Conservation (phyloP, 768 basidiomycete genomes). For the Leccinum longicurvipes region DNA sequence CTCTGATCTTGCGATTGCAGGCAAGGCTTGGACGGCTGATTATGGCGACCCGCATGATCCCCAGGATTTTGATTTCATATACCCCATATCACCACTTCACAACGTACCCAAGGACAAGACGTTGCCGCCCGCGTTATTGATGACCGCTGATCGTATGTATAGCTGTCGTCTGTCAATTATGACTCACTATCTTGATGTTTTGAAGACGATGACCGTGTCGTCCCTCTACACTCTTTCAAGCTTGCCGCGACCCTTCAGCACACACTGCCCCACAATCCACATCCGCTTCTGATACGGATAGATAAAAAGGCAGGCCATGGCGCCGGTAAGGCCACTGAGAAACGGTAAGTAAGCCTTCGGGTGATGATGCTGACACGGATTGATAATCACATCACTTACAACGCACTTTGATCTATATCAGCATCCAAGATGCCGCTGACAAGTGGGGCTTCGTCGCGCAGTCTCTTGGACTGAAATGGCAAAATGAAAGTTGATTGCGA, state of each 20-base stretch:
- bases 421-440: constrained; percentile 73
- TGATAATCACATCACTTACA: constrained; percentile 3
- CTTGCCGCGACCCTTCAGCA: constrained; percentile 76
- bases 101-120: constrained; percentile 61
- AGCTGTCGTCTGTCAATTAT: neutral
- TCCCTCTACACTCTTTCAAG: constrained; percentile 84
- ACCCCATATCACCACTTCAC: constrained; percentile 76
- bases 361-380: neutral
- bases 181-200: constrained; percentile 3
- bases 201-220: constrained; percentile 82
- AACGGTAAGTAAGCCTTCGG: constrained; percentile 41
- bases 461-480: constrained; percentile 50
- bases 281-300: constrained; percentile 73
- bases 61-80: constrained; percentile 81
- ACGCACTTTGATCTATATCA: constrained; percentile 26
- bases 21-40: constrained; percentile 75
- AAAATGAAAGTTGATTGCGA: constrained; percentile 14
- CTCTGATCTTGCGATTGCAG: constrained; percentile 31
- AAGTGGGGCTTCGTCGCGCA: constrained; percentile 77
- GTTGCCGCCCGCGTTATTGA: constrained; percentile 68
- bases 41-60: constrained; percentile 75
- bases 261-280: constrained; percentile 55
- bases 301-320: constrained; percentile 82
- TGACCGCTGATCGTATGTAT: constrained; percentile 77
- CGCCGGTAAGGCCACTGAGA: constrained; percentile 72